phyloP scores from a whole-genome alignment of 2,329 filamentous ascomycete species.

The Colletotrichum sp. region DNA sequence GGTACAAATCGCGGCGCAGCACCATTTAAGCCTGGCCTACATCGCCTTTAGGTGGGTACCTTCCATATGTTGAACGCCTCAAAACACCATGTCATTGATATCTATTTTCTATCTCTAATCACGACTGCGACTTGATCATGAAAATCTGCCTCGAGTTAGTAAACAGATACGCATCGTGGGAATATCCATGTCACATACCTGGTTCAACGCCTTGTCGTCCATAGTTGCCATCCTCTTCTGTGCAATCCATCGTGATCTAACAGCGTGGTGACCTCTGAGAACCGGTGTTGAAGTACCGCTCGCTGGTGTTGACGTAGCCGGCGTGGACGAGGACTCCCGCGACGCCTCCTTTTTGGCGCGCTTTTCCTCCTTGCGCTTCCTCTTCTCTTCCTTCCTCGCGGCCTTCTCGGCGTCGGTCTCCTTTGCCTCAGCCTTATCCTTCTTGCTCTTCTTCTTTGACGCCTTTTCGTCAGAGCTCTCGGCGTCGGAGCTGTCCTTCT shows the following conservation, averaged over 20 bases:
- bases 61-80: neutral
- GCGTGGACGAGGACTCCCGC: conserved; percentile 26
- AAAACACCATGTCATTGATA: neutral
- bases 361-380: conserved; percentile 46
- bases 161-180: neutral
- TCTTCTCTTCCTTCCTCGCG: conserved; percentile 56
- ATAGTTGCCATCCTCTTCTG: conserved; percentile 86
- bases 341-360: conserved; percentile 40
- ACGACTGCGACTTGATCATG: conserved; percentile 61
- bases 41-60: neutral
- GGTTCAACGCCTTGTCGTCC: conserved; percentile 82
- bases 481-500: conserved; percentile 37
- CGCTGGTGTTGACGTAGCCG: conserved; percentile 40
- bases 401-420: conserved; percentile 40
- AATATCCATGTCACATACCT: conserved; percentile 58
- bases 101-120: neutral
- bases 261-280: conserved; percentile 68
- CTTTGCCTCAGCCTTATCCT: conserved; percentile 28
- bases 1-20: neutral
- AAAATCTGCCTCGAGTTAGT: conserved; percentile 59
- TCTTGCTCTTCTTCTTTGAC: conserved; percentile 34
- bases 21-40: neutral
- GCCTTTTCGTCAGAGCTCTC: conserved; percentile 24
- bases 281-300: conserved; percentile 50
- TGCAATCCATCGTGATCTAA: conserved; percentile 82